Conservation (phyloP, 2,329 filamentous ascomycete species). For the Colletotrichum lupini region DNA sequence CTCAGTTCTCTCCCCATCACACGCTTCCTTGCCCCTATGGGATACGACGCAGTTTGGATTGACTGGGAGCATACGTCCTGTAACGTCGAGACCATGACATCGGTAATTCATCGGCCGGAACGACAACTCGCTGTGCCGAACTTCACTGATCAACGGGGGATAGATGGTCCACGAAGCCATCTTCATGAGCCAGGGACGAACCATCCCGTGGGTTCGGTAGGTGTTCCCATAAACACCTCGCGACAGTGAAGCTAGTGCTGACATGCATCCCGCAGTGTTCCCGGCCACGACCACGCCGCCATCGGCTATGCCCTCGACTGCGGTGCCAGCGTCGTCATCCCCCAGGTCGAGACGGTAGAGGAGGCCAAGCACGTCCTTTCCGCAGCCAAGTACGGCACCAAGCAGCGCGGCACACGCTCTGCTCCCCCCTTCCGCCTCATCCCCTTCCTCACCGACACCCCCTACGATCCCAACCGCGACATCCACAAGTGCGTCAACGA, state of each 20-base stretch:
- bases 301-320: constrained; percentile 60
- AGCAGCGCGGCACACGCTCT: constrained; percentile 53
- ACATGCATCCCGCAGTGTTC: constrained; percentile 41
- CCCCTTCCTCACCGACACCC: constrained; percentile 51
- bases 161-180: constrained; percentile 57
- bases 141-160: constrained; percentile 5
- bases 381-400: constrained; percentile 55
- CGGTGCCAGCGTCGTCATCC: constrained; percentile 59
- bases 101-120: not conserved
- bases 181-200: constrained; percentile 57
- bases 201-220: constrained; percentile 55
- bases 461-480: constrained; percentile 45
- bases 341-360: constrained; percentile 59
- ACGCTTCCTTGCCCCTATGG: constrained; percentile 54
- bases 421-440: constrained; percentile 56
- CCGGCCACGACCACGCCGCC: constrained; percentile 57
- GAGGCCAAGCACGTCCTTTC: constrained; percentile 56
- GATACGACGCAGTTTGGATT: constrained; percentile 56
- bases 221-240: not conserved
- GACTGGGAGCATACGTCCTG: constrained; percentile 61
- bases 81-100: constrained; percentile 61
- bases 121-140: not conserved
- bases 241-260: not conserved
- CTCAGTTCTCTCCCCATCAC: constrained; percentile 52
- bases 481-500: constrained; percentile 54